Conservation (phyloP, 2,329 filamentous ascomycete genomes). For the Triangularia verruculosa region DNA sequence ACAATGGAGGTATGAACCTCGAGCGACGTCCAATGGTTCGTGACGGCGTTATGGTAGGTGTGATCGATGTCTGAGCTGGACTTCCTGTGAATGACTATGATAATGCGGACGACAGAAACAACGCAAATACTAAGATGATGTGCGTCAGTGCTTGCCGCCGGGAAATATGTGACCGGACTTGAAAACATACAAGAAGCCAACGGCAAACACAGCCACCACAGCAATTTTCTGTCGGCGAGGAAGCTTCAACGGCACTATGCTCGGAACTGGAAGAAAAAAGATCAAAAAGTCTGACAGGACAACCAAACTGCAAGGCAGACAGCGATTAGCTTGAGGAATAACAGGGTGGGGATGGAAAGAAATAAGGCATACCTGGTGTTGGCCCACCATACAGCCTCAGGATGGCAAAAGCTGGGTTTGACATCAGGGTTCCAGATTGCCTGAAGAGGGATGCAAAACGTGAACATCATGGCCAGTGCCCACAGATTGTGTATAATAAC, state of each 20-base stretch:
- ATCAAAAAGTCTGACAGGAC: slow-evolving; percentile 34
- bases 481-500: slow-evolving; percentile 27
- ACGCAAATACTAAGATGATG: slow-evolving; percentile 31
- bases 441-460: slow-evolving; percentile 29
- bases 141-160: background rate
- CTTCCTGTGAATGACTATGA: slow-evolving; percentile 23
- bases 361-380: slow-evolving; percentile 19
- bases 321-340: background rate
- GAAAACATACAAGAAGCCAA: slow-evolving; percentile 24
- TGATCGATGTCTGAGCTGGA: slow-evolving; percentile 24
- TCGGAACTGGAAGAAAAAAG: slow-evolving; percentile 39
- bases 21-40: slow-evolving; percentile 34
- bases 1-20: slow-evolving; percentile 36
- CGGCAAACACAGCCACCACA: slow-evolving; percentile 22
- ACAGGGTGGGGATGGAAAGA: background rate
- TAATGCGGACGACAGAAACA: slow-evolving; percentile 34
- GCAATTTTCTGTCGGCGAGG: slow-evolving; percentile 19
- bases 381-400: slow-evolving; percentile 18
- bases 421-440: slow-evolving; percentile 27
- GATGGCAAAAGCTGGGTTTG: slow-evolving; percentile 14
- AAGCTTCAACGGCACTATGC: slow-evolving; percentile 15
- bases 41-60: slow-evolving; percentile 28
- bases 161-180: background rate
- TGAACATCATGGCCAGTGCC: slow-evolving; percentile 23
- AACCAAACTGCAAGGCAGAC: slow-evolving; percentile 4